These are phyloP conservation scores for Botryotinia convoluta DNA, from an alignment of 2,329 filamentous ascomycete genomes.

Conservation along the genomic window DNA sequence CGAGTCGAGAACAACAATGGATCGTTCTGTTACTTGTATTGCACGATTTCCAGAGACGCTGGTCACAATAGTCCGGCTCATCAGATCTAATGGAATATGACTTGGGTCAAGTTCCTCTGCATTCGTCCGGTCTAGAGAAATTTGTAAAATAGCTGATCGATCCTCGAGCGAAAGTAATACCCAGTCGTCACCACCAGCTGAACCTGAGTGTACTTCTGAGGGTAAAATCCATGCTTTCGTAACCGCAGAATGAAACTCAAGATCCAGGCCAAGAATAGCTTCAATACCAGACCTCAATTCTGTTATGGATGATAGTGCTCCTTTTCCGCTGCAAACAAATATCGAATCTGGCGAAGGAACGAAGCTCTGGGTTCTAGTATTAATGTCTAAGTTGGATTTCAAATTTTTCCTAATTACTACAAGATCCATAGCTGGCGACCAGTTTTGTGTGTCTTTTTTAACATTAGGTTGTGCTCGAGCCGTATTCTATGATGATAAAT, in stretches of 20 bases:
- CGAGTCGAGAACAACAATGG: slow-evolving; percentile 31
- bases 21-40: slow-evolving; percentile 54
- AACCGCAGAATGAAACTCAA: slow-evolving; percentile 50
- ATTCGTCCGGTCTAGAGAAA: slow-evolving; percentile 49
- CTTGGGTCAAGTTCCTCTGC: slow-evolving; percentile 45
- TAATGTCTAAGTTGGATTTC: background rate
- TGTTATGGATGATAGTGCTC: slow-evolving; percentile 59
- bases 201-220: slow-evolving; percentile 21
- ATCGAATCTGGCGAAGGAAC: slow-evolving; percentile 51
- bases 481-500: slow-evolving; percentile 44
- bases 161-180: slow-evolving; percentile 36
- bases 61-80: slow-evolving; percentile 52
- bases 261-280: slow-evolving; percentile 61
- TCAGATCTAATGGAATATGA: slow-evolving; percentile 49
- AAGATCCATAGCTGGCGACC: slow-evolving; percentile 47
- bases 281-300: slow-evolving; percentile 70
- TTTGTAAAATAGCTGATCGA: slow-evolving; percentile 41
- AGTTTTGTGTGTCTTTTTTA: slow-evolving; percentile 62
- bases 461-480: slow-evolving; percentile 53
- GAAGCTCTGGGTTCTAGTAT: slow-evolving; percentile 26
- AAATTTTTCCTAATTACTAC: slow-evolving; percentile 41
- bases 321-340: slow-evolving; percentile 66
- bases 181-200: slow-evolving; percentile 26
- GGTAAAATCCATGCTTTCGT: slow-evolving; percentile 54
- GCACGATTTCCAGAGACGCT: slow-evolving; percentile 40